phyloP scores from a whole-genome alignment of 306 rosid genomes.

The Geum urbanum region DNA sequence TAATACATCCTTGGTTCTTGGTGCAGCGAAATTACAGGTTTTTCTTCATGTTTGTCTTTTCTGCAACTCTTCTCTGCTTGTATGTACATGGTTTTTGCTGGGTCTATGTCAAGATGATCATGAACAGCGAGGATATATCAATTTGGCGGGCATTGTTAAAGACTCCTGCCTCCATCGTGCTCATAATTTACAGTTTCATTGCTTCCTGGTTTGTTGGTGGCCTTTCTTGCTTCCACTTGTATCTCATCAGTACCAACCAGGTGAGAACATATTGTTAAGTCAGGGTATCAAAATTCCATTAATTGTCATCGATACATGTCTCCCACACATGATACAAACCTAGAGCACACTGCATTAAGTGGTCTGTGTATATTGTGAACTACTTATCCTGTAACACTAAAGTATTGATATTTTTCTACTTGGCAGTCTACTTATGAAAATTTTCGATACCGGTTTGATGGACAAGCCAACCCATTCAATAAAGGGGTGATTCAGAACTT shows the following conservation, averaged over 20 bases:
- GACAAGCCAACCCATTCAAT: conserved; percentile 48
- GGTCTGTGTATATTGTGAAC: not conserved
- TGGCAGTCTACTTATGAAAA: conserved; percentile 76
- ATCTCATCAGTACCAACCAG: conserved; percentile 76
- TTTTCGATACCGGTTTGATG: conserved; percentile 62
- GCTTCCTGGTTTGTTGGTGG: conserved; percentile 78
- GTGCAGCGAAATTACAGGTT: conserved; percentile 74
- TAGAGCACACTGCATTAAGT: not conserved
- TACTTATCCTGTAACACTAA: not conserved
- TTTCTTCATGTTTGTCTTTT: conserved; percentile 59
- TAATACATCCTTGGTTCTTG: conserved; percentile 1
- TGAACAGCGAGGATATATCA: conserved; percentile 41
- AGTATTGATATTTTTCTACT: conserved; percentile 1
- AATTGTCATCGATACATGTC: too few species aligned
- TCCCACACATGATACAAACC: not conserved
- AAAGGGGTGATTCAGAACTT: conserved; percentile 49
- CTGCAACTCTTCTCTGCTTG: conserved; percentile 58
- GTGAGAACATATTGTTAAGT: conserved; percentile 28
- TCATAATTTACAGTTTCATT: conserved; percentile 48
- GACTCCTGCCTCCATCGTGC: conserved; percentile 65
- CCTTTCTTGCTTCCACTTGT: conserved; percentile 56
- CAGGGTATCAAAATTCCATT: not conserved
- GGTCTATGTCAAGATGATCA: conserved; percentile 59
- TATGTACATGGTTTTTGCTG: conserved; percentile 71
- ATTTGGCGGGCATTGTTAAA: conserved; percentile 64